Conservation (phyloP, 805 yeast species). For the Lipomyces anomalus region DNA sequence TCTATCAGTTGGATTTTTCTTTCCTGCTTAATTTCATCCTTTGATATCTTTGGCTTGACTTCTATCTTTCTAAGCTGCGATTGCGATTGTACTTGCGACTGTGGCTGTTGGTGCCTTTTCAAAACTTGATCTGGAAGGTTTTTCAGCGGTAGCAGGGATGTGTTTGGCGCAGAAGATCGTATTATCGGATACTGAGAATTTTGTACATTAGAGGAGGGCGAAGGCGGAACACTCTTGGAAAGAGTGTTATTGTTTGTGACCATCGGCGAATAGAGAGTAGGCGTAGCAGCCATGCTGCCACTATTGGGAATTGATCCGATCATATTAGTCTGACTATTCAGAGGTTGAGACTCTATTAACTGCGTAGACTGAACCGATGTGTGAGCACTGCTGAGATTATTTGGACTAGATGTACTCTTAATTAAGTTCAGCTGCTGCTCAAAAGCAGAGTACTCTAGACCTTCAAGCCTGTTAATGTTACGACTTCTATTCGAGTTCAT, state of each 20-base stretch:
- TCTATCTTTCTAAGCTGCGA: background rate
- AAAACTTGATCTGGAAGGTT: too few relatives aligned
- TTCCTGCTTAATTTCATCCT: background rate
- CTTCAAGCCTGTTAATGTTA: background rate
- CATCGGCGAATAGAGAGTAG: background rate
- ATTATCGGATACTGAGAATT: background rate
- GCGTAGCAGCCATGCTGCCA: background rate
- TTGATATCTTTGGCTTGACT: background rate
- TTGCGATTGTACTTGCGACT: too few relatives aligned
- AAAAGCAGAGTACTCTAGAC: background rate
- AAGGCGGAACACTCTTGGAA: background rate
- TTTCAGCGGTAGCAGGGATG: too few relatives aligned
- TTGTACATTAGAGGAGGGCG: background rate
- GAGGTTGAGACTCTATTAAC: background rate
- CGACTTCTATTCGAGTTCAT: too few relatives aligned
- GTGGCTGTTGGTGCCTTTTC: too few relatives aligned
- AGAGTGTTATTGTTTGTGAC: background rate
- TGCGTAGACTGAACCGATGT: background rate
- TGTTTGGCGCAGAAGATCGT: too few relatives aligned
- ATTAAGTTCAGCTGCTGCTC: background rate
- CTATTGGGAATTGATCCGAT: background rate
- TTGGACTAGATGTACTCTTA: background rate
- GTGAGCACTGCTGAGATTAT: background rate
- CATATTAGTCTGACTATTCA: background rate
- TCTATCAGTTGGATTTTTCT: background rate